Base-by-base conservation (phyloP, 768 basidiomycete genomes). In the Collybiopsis confluens region DNA sequence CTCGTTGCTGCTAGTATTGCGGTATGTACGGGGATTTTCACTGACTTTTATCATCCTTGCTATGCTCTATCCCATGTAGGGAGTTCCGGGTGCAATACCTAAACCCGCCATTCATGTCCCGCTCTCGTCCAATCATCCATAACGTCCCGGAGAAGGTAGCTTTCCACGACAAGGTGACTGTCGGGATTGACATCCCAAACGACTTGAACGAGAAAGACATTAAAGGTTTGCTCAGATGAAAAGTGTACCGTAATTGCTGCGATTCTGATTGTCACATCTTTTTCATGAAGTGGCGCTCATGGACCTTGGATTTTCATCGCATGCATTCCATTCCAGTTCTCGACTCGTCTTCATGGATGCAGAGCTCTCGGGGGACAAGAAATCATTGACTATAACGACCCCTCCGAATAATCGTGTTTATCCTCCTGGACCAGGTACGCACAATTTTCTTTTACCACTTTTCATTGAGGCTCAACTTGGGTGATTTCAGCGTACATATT, bases 401-500 rank as follows among this genome's bases (percentile, higher is more conserved):
- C 70, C 65, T 23, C 66, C 62, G 54, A 74, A 67, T 56, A 59
- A 63, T 20, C 59, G 62, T 11, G 61, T 65, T 20, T 69, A 60
- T 56, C 65, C 68, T 24, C 63, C 65, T 3, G 68, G 63, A 18
- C 65, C 66, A 56, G 54, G 56, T 56, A 38, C 33, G 56, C 36
- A 15, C 4, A 58, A 55, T 6, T 37, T 23, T 24, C 21, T 8
- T 26, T 45, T n/a, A 26, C 23, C 24, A 16, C 6, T n/a, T 28
- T 28, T 11, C 7, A 33, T 20, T 7, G 11, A 20, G 20, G 47
- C 28, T 21, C 23, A 40, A 15, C 2, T n/a, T 42, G 15, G 27
- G 26, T 20, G 21, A 15, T 9, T n/a, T n/a, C 4, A 6, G 74
- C 70, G 11, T 61, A 78, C 45, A 51, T 80, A 52, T 83, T 79